A percentile compares a stretch with the other conserved stretches of the same genome.
Evolutionary conservation across 108 stramenopile genomes (phyloP).

Genomic region (Nitzschia sp.): DNA sequence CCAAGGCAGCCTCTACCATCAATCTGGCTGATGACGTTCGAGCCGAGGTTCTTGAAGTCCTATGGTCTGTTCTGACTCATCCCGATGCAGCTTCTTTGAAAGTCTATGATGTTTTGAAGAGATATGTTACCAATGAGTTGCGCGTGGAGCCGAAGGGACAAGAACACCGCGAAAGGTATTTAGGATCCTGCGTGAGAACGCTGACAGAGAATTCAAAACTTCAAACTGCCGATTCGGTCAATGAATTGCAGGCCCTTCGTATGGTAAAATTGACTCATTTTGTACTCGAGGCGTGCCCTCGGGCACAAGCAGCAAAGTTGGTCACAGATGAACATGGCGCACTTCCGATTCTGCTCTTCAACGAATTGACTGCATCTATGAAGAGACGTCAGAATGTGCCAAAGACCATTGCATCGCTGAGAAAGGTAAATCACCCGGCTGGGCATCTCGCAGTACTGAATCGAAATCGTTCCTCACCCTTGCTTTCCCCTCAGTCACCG

Average conservation of each 20-base stretch:
- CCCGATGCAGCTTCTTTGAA: slow-evolving; percentile 71
- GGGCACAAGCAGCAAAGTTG: slow-evolving; percentile 47
- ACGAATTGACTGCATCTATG: slow-evolving; percentile 76
- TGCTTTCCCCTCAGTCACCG: slow-evolving; percentile 12
- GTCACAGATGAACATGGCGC: slow-evolving; percentile 36
- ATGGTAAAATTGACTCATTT: slow-evolving; percentile 82
- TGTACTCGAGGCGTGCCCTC: slow-evolving; percentile 77
- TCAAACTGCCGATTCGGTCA: slow-evolving; percentile 26
- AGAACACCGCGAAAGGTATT: slow-evolving; percentile 58
- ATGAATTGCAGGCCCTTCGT: slow-evolving; percentile 68
- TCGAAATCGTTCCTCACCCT: not conserved
- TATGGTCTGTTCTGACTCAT: slow-evolving; percentile 84
- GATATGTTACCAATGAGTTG: slow-evolving; percentile 63
- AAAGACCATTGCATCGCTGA: not conserved
- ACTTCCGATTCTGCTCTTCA: slow-evolving; percentile 60
- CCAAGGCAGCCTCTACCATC: slow-evolving; percentile 17
- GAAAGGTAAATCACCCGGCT: slow-evolving; percentile 29
- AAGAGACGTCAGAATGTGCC: slow-evolving; percentile 30
- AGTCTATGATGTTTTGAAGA: slow-evolving; percentile 71
- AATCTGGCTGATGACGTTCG: slow-evolving; percentile 55
- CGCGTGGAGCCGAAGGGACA: slow-evolving; percentile 54
- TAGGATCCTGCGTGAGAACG: slow-evolving; percentile 47
- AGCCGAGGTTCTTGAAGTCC: slow-evolving; percentile 70
- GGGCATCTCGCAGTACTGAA: not conserved
- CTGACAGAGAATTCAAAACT: slow-evolving; percentile 37